phyloP scores from a whole-genome alignment of 371 early-diverging fungal species.

The Mortierella sp. region DNA sequence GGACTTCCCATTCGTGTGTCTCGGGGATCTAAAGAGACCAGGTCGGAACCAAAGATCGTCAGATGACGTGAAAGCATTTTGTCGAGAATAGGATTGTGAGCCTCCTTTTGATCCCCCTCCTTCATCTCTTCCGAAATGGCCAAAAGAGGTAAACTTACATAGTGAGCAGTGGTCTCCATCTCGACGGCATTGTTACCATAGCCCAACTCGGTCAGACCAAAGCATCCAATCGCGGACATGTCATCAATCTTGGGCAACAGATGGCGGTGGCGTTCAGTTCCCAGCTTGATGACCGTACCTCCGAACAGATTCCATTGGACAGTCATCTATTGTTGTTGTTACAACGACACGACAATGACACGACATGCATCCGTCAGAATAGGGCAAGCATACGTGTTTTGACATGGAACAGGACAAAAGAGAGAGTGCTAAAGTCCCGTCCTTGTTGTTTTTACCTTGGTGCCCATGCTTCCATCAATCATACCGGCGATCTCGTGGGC shows the following conservation, averaged over 20 bases:
- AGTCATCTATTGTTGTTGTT: no score
- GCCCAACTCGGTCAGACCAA: conserved; percentile 77
- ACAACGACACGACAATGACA: no score
- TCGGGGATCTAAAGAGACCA: conserved; percentile 45
- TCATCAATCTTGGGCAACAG: conserved; percentile 65
- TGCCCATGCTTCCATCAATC: conserved; percentile 74
- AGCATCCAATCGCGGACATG: conserved; percentile 72
- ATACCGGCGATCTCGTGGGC: conserved; percentile 78
- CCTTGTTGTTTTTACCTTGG: no score
- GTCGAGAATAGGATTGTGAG: no score
- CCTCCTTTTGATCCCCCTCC: no score
- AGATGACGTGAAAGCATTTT: no score
- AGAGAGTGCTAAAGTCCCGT: no score
- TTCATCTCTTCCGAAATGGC: no score
- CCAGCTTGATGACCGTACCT: conserved; percentile 75
- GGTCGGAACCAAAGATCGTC: not conserved
- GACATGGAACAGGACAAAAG: no score
- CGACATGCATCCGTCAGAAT: no score
- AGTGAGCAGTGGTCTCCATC: conserved; percentile 76
- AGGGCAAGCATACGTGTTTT: no score
- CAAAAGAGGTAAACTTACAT: no score
- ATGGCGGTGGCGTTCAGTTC: conserved; percentile 74
- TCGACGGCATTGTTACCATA: conserved; percentile 83
- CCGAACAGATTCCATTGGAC: conserved; percentile 73
- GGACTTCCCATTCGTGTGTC: conserved; percentile 74